phyloP scores from a whole-genome alignment of 257 asterid species.

The Ocimum tenuiflorum region DNA sequence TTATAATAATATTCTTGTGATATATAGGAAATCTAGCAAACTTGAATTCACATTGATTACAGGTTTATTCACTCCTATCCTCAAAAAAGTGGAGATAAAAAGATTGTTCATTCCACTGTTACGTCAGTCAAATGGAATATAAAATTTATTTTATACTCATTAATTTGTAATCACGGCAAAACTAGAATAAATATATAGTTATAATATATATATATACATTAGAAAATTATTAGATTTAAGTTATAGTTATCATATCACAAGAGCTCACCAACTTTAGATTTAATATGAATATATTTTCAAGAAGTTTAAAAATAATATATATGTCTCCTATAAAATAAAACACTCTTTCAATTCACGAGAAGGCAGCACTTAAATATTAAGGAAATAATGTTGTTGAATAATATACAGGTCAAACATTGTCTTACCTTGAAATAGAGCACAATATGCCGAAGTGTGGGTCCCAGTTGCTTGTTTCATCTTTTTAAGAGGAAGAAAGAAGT shows the following conservation, averaged over 20 bases:
- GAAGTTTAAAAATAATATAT: not conserved
- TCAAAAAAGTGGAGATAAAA: too few species aligned
- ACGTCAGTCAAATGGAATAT: too few species aligned
- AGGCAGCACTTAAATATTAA: slow-evolving; percentile 19
- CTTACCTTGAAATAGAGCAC: slow-evolving; percentile 23
- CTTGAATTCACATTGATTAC: too few species aligned
- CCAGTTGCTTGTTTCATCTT: slow-evolving; percentile 2
- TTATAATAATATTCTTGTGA: too few species aligned
- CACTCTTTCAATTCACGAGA: slow-evolving; percentile 18
- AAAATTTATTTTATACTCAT: too few species aligned
- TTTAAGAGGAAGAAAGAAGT: not conserved
- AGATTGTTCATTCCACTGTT: too few species aligned
- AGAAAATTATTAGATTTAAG: too few species aligned
- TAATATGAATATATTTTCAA: not conserved
- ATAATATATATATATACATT: not conserved
- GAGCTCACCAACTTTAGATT: not conserved
- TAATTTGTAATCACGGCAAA: too few species aligned
- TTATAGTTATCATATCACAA: not conserved
- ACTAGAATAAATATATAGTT: too few species aligned
- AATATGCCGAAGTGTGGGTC: slow-evolving; percentile 30
- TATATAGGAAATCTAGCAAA: too few species aligned
- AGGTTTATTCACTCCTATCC: too few species aligned
- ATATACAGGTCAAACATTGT: slow-evolving; percentile 32
- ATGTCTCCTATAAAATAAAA: not conserved
- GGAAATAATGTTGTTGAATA: slow-evolving; percentile 16